A percentile compares a stretch with the other conserved stretches of the same genome.
phyloP scores from a whole-genome alignment of 2,329 filamentous ascomycete species.

The Chaetoscypha palmicola region DNA sequence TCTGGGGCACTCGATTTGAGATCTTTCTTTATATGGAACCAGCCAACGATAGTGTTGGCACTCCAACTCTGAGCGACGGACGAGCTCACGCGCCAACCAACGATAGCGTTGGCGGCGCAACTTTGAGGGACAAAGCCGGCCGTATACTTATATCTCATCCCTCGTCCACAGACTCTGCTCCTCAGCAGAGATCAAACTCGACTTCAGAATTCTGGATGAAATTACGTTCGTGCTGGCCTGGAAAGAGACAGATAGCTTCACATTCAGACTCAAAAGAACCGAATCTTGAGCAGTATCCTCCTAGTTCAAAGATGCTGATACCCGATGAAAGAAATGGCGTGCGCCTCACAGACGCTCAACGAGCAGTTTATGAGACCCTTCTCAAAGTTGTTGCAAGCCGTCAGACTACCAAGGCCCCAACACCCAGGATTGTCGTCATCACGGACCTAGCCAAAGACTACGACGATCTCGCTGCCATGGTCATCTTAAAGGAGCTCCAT shows the following conservation, averaged over 20 bases:
- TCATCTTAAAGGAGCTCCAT: conserved; percentile 25
- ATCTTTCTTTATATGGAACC: too few species aligned
- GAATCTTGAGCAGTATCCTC: not conserved
- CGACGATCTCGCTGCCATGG: conserved; percentile 27
- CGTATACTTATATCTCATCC: too few species aligned
- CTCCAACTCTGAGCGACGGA: too few species aligned
- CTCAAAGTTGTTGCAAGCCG: conserved; percentile 9
- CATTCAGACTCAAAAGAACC: not conserved
- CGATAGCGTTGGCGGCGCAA: too few species aligned
- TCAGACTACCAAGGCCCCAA: not conserved
- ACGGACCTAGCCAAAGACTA: conserved; percentile 29
- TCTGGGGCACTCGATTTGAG: too few species aligned
- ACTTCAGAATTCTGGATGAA: not conserved
- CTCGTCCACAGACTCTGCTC: too few species aligned
- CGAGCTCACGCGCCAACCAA: too few species aligned
- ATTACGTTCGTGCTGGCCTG: not conserved
- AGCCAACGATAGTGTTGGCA: too few species aligned
- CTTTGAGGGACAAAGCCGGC: too few species aligned
- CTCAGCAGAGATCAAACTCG: too few species aligned
- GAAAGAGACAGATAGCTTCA: not conserved
- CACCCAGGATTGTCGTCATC: conserved; percentile 22
- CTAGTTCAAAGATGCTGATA: too few species aligned
- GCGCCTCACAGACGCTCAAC: conserved; percentile 9
- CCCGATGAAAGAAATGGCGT: conserved; percentile 1
- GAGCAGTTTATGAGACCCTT: conserved; percentile 15